A percentile compares a stretch with the other conserved stretches of the same genome.
phyloP scores from a whole-genome alignment of 2,329 filamentous ascomycete species.

The Fusarium sp. region DNA sequence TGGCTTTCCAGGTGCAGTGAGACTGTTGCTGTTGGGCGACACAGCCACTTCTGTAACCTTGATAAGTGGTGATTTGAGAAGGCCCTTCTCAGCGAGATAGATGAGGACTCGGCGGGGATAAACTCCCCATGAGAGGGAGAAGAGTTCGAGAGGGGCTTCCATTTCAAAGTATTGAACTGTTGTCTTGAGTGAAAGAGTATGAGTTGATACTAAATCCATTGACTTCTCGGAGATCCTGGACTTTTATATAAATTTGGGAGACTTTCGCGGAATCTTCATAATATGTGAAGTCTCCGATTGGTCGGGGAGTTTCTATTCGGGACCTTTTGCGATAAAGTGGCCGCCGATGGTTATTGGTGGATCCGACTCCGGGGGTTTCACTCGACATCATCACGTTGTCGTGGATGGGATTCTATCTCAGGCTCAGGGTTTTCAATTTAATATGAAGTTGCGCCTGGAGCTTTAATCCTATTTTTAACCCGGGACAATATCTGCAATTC shows the following conservation, averaged over 20 bases:
- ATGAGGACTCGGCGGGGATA: conserved; percentile 25
- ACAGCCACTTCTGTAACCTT: conserved; percentile 6
- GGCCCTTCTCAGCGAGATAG: conserved; percentile 22
- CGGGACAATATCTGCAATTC: too few relatives aligned
- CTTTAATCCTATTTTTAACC: too few relatives aligned
- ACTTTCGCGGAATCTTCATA: neutral
- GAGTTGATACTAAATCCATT: accelerated
- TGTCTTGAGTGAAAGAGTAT: accelerated
- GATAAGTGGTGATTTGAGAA: conserved; percentile 9
- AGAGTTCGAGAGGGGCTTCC: conserved; percentile 22
- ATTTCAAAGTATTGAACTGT: neutral
- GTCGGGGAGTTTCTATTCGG: neutral
- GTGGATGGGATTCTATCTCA: too few relatives aligned
- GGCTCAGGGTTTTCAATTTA: too few relatives aligned
- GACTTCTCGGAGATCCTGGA: accelerated
- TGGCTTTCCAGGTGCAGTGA: conserved; percentile 21
- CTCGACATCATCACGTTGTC: too few relatives aligned
- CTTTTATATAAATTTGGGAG: neutral
- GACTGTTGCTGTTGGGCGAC: neutral
- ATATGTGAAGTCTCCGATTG: neutral
- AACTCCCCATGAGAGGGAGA: conserved; percentile 25
- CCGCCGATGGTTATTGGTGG: neutral
- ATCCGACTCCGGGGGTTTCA: too few relatives aligned
- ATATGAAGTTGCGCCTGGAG: too few relatives aligned
- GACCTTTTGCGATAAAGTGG: neutral